Conservation (phyloP, 2,329 filamentous ascomycete species). For the Pleomassaria siparia region DNA sequence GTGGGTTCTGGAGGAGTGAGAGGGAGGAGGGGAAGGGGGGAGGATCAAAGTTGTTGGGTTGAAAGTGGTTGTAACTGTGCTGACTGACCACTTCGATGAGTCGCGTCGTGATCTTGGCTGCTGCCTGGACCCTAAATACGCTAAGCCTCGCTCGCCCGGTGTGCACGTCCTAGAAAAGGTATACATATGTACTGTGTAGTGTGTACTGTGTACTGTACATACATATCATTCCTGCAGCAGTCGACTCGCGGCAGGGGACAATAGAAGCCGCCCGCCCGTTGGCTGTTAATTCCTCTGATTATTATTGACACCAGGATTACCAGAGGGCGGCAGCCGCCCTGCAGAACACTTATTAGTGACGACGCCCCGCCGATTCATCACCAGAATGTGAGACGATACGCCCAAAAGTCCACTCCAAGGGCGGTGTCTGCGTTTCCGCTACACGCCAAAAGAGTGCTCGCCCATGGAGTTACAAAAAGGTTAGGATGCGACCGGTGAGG, state of each 20-base stretch:
- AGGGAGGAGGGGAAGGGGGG: constrained; percentile 20
- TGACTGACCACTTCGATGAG: no score
- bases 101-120: constrained; percentile 20
- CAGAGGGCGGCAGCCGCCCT: constrained; percentile 4
- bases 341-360: background rate
- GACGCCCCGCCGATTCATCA: constrained; percentile 16
- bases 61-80: constrained; percentile 10
- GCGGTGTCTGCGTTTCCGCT: constrained; percentile 14
- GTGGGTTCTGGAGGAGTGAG: constrained; percentile 14
- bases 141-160: constrained; percentile 20
- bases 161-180: no score
- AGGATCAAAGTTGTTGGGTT: constrained; percentile 16
- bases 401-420: constrained; percentile 13
- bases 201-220: no score
- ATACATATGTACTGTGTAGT: no score
- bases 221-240: no score
- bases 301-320: no score
- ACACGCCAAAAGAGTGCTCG: constrained; percentile 3
- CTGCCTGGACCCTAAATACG: constrained; percentile 18
- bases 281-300: constrained; percentile 1
- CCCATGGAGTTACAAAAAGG: background rate
- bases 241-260: constrained; percentile 25
- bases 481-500: constrained; percentile 8
- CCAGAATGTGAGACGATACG: constrained; percentile 5
- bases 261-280: constrained; percentile 10